Conservation (phyloP, 495 filamentous ascomycete genomes). For the Aspergillus heteromorphus region DNA sequence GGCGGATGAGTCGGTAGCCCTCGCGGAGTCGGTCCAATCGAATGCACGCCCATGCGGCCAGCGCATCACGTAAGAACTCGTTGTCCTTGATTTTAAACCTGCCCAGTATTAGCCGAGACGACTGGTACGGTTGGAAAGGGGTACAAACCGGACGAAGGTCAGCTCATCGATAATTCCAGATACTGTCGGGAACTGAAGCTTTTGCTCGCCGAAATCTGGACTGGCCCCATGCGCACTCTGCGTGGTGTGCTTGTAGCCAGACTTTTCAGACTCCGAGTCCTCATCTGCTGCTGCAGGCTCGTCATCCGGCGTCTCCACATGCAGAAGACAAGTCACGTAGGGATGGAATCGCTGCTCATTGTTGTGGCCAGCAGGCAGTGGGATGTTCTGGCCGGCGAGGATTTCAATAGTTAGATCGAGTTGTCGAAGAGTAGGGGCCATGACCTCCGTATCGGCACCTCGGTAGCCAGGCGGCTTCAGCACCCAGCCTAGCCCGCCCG, state of each 20-base stretch:
- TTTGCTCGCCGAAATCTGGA: slow-evolving; percentile 66
- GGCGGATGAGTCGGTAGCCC: slow-evolving; percentile 71
- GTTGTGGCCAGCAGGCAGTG: slow-evolving; percentile 44
- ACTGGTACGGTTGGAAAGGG: slow-evolving; percentile 2
- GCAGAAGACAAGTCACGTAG: slow-evolving; percentile 77
- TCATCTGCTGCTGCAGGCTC: slow-evolving; percentile 29
- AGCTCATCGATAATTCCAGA: slow-evolving; percentile 68
- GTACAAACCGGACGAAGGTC: slow-evolving; percentile 67
- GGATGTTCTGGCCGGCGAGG: slow-evolving; percentile 48
- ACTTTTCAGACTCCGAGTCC: slow-evolving; percentile 41
- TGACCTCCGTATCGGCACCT: slow-evolving; percentile 23
- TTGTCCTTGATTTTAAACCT: slow-evolving; percentile 86
- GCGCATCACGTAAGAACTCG: slow-evolving; percentile 64
- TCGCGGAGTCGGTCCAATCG: slow-evolving; percentile 69
- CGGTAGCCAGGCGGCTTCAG: slow-evolving; percentile 72
- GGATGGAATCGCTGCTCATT: slow-evolving; percentile 60
- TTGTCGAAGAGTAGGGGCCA: slow-evolving; percentile 20
- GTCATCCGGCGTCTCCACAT: slow-evolving; percentile 57
- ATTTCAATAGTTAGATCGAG: slow-evolving; percentile 47
- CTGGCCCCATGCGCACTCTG: slow-evolving; percentile 54
- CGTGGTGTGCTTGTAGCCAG: slow-evolving; percentile 66
- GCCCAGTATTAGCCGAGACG: slow-evolving; percentile 4
- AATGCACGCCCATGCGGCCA: slow-evolving; percentile 86
- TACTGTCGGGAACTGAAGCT: slow-evolving; percentile 55
- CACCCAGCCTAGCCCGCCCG: slow-evolving; percentile 72